phyloP scores from a whole-genome alignment of 2,329 filamentous ascomycete species.

The Microdochium trichocladiopsis region DNA sequence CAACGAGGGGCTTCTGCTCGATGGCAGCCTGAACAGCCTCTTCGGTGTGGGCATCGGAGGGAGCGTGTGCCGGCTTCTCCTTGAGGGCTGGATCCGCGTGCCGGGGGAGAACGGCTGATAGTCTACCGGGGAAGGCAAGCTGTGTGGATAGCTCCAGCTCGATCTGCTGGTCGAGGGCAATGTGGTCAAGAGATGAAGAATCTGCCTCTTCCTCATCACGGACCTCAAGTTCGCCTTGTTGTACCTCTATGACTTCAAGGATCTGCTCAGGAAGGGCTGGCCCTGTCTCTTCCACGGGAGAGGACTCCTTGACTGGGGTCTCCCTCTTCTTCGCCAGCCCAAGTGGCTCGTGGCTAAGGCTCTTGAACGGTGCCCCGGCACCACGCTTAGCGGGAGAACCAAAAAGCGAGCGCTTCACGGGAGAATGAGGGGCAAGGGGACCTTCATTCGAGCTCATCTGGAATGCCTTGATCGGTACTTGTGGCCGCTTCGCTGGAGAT shows the following conservation, averaged over 20 bases:
- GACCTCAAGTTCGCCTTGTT: not conserved
- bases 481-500: conserved; percentile 43
- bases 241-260: not conserved
- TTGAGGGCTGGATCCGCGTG: conserved; percentile 30
- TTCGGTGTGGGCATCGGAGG: conserved; percentile 2
- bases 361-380: conserved; percentile 14
- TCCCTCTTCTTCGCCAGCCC: not conserved
- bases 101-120: conserved; percentile 37
- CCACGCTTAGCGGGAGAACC: not conserved
- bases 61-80: conserved; percentile 17
- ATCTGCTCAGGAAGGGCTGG: conserved; percentile 2
- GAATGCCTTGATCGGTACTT: conserved; percentile 14
- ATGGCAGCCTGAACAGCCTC: not conserved
- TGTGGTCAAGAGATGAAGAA: not conserved
- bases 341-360: conserved; percentile 4
- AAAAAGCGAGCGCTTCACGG: conserved; percentile 19
- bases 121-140: conserved; percentile 34
- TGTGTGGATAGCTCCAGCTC: conserved; percentile 24
- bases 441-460: conserved; percentile 19
- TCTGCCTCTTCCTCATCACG: conserved; percentile 3
- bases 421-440: conserved; percentile 14
- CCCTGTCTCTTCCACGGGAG: conserved; percentile 8
- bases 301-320: conserved; percentile 1
- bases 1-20: not conserved
- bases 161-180: conserved; percentile 7